phyloP scores from a whole-genome alignment of 2,329 filamentous ascomycete genomes.

The Nothopassalora personata region DNA sequence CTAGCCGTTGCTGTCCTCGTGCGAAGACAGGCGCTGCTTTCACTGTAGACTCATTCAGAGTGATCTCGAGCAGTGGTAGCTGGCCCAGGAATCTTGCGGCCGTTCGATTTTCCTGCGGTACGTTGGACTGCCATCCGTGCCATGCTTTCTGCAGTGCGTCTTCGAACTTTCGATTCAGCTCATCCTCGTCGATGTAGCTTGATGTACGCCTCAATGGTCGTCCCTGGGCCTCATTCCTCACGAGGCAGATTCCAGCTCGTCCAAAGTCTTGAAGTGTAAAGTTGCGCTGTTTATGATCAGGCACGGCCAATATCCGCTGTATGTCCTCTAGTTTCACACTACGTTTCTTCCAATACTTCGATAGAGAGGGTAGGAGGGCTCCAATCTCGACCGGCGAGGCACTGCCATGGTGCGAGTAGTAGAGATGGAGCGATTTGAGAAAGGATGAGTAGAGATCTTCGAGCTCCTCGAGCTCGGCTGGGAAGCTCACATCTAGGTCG shows the following conservation, averaged over 20 bases:
- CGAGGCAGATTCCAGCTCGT: conserved; percentile 27
- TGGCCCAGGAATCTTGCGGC: conserved; percentile 49
- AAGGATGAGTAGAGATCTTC: conserved; percentile 45
- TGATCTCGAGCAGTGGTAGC: conserved; percentile 53
- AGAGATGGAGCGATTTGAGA: conserved; percentile 45
- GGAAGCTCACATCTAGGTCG: conserved; percentile 28
- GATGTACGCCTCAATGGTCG: conserved; percentile 17
- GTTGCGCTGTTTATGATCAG: conserved; percentile 19
- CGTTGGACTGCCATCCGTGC: conserved; percentile 35
- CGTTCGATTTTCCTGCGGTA: conserved; percentile 36
- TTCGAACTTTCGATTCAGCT: conserved; percentile 48
- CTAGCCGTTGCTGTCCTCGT: conserved; percentile 64
- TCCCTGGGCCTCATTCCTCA: conserved; percentile 14
- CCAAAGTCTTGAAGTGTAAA: conserved; percentile 28
- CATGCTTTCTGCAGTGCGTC: conserved; percentile 43
- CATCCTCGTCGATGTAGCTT: conserved; percentile 31
- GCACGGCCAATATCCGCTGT: conserved; percentile 41
- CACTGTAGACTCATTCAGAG: conserved; percentile 44
- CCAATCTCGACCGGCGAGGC: conserved; percentile 40
- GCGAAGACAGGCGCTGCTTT: conserved; percentile 55
- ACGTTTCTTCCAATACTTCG: conserved; percentile 43
- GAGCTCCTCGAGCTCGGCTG: conserved; percentile 40
- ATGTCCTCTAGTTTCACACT: conserved; percentile 44
- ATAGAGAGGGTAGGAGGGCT: conserved; percentile 37
- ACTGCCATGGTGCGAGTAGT: conserved; percentile 47